Evolutionary conservation across 306 rosid genomes (phyloP), one percentile per base, ranked within the genome.

Genomic region (Astragalus glycyphyllos): DNA sequence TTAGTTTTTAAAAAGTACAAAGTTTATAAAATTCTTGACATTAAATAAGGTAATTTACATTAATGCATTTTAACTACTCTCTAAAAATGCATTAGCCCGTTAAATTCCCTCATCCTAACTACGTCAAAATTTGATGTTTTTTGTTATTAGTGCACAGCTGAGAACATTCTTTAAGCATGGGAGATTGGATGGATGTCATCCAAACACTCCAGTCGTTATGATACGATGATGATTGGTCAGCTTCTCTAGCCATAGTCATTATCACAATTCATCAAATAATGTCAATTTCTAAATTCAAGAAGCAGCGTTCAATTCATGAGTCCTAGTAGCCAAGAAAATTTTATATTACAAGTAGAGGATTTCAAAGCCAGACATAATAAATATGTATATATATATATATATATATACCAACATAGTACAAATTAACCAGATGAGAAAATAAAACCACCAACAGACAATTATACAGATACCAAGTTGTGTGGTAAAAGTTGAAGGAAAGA

Each of bases 401-500:
- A 69, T 26, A 56, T 46, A 38, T 46, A 15, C 35, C 53, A 54
- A 26, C 5, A 32, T 31, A 23, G 35, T 58, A 67, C 74, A 58
- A 37, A 75, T 44, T 65, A 59, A 46, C 5, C 12, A 40, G 35
- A 54, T 29, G 23, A 37, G 5, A 38, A 59, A 56, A 29, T 40
- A 40, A 16, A 65, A 77, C 50, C 55, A 47, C 75, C 65, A 45
- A 37, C 20, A 8, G 9, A 48, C 34, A 47, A 51, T 60, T 54
- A 72, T 61, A 48, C 65, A 68, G 41, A 53, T 46, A 58, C n/a
- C 69, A 13, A 35, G 76, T 66, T 67, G 69, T 58, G 51, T 58
- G 67, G 72, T 16, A 56, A 46, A 70, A 32, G 26, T 54, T 7
- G 51, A 70, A 58, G 60, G 60, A 61, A 66, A 71, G 31, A 26